Evolutionary conservation across 306 rosid genomes (phyloP).

Genomic region (Pterocarpus macrocarpus): DNA sequence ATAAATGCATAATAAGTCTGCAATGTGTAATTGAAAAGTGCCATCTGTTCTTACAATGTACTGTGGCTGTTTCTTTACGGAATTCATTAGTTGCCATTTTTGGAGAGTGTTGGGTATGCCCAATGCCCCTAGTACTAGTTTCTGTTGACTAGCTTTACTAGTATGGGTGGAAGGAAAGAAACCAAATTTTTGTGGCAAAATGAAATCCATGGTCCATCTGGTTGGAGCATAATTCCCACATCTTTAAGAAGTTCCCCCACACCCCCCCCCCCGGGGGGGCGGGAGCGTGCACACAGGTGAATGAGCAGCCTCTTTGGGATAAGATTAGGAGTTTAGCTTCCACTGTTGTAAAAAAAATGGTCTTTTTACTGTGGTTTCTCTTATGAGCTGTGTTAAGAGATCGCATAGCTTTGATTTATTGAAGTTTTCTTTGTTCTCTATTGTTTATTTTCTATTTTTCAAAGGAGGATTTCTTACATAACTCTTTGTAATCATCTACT

Average conservation of each 20-base stretch:
- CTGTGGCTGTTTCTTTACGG: conserved; percentile 8
- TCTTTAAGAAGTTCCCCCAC: neutral
- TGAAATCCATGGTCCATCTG: neutral
- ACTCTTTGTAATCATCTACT: no score
- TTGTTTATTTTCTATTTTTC: neutral
- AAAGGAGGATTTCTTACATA: conserved; percentile 5
- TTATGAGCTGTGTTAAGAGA: neutral
- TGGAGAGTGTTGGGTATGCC: neutral
- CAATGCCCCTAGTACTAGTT: no score
- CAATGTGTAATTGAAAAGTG: neutral
- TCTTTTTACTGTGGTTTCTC: conserved; percentile 5
- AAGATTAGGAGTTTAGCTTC: conserved; percentile 2
- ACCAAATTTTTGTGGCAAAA: neutral
- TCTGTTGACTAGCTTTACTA: neutral
- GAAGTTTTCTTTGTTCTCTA: neutral
- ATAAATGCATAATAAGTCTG: neutral
- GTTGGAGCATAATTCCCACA: neutral
- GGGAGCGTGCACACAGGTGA: no score
- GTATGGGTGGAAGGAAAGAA: neutral
- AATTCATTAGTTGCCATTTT: neutral
- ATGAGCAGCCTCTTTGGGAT: neutral
- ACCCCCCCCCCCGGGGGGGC: no score
- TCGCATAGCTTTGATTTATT: neutral
- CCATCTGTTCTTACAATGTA: neutral
- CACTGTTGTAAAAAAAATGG: neutral